These are phyloP conservation scores for Aaosphaeria pasadenensis DNA, from an alignment of 2,329 filamentous ascomycete species.

Conservation along the genomic window DNA sequence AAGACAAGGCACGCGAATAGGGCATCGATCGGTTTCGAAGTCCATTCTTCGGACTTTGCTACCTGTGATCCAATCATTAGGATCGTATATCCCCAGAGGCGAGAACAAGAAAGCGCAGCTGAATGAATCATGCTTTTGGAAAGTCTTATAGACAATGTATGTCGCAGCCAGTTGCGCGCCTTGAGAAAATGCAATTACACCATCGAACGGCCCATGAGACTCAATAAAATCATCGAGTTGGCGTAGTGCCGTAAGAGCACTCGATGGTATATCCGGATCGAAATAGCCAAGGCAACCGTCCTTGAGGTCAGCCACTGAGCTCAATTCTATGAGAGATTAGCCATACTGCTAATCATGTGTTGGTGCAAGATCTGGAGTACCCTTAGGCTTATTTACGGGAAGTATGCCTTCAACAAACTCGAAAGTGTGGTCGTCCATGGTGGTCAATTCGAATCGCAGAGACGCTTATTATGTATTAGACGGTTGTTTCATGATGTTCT, in stretches of 20 bases:
- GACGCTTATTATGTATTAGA: background rate
- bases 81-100: background rate
- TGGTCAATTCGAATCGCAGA: slow-evolving; percentile 5
- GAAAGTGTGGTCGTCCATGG: slow-evolving; percentile 6
- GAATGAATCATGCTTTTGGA: background rate
- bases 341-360: too few species aligned
- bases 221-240: slow-evolving; percentile 4
- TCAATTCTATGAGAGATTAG: background rate
- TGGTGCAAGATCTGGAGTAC: too few species aligned
- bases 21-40: background rate
- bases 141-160: background rate
- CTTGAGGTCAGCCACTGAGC: too few species aligned
- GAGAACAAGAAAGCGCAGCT: slow-evolving; percentile 7
- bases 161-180: slow-evolving; percentile 5
- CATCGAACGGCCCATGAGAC: slow-evolving; percentile 11
- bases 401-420: slow-evolving; percentile 8
- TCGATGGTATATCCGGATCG: background rate
- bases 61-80: slow-evolving; percentile 1
- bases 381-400: too few species aligned
- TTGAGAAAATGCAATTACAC: slow-evolving; percentile 10
- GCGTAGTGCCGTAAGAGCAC: slow-evolving; percentile 1
- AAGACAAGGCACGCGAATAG: slow-evolving; percentile 4
- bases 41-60: background rate
- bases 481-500: background rate
- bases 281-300: slow-evolving; percentile 4